Evolutionary conservation across 257 asterid species (phyloP), one percentile per base, ranked within the genome.

Genomic region (Solanum infundibuliforme): DNA sequence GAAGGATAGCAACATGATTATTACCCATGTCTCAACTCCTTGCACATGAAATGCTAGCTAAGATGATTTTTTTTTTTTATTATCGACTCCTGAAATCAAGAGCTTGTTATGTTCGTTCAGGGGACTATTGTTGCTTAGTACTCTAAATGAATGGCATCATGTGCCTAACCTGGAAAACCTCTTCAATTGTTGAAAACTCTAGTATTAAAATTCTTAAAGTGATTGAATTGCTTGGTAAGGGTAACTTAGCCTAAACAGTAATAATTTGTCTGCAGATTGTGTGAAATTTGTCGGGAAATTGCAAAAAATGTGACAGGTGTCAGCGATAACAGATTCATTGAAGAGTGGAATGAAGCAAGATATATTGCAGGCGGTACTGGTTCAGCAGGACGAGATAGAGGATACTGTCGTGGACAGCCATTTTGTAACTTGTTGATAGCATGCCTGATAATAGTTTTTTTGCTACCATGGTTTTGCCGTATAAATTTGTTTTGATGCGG

Each of bases 401-500:
- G 95, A 89, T 93, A 95, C 83, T 87, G 94, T 91, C 91, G 87
- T 4, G 93, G 96, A 62, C 95, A 93, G 89, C 96, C 95, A 3
- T 72, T 93, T 11, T 95, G 98, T 66, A 95, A 94, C 91, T 91
- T 96, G 91, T 89, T 96, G 90, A 91, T 95, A 95, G 98, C 96
- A 7, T 94, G 94, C 86, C 89, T 96, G 90, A 95, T 95, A 48
- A 90, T 96, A 32, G 94, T 96, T 27, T 95, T 95, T 79, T 92
- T 94, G 72, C 90, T 96, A 52, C 98, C 98, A 4, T 96, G 98
- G 98, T 95, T 96, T 88, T 93, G 93, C 86, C 95, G 95, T n/a
- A 92, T 94, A 55, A 92, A 94, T 81, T 88, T 93, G 94, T 94
- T 93, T 38, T 94, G 72, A 86, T 21, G 23, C 18, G 60, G 58